These are phyloP conservation scores for Orobanche coerulescens DNA, from an alignment of 257 asterid genomes.

Conservation along the genomic window DNA sequence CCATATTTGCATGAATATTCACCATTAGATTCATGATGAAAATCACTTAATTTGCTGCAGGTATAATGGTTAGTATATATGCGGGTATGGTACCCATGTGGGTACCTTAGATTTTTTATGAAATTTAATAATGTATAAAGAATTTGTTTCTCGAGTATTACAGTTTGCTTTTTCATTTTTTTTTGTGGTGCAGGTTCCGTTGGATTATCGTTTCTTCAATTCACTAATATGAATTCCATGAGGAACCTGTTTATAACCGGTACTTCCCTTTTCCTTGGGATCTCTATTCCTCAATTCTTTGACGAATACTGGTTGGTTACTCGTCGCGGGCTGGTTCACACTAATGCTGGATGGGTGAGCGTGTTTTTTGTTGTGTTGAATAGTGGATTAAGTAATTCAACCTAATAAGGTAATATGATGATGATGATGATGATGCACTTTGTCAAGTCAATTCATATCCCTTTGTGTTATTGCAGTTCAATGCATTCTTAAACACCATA, in stretches of 20 bases:
- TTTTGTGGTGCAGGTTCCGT: constrained; percentile 64
- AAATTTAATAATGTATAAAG: background rate
- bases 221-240: constrained; percentile 98
- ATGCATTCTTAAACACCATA: constrained; percentile 80
- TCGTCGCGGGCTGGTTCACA: constrained; percentile 72
- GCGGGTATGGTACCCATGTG: too few species aligned
- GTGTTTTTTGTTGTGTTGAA: background rate
- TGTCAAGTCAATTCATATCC: too few species aligned
- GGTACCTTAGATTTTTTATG: too few species aligned
- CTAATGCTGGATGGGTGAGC: constrained; percentile 96
- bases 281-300: constrained; percentile 88
- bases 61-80: too few species aligned
- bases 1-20: too few species aligned
- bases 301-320: constrained; percentile 53
- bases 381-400: background rate
- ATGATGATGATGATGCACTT: too few species aligned
- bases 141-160: background rate
- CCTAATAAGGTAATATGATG: background rate
- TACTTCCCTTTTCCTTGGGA: constrained; percentile 87
- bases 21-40: too few species aligned
- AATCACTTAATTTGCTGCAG: too few species aligned
- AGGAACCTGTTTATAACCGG: constrained; percentile 91
- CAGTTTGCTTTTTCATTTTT: background rate
- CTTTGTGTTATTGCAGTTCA: constrained; percentile 52
- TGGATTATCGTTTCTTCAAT: constrained; percentile 91